Base-by-base conservation (phyloP, 768 basidiomycete species). In the Pleurotus ostreatus region DNA sequence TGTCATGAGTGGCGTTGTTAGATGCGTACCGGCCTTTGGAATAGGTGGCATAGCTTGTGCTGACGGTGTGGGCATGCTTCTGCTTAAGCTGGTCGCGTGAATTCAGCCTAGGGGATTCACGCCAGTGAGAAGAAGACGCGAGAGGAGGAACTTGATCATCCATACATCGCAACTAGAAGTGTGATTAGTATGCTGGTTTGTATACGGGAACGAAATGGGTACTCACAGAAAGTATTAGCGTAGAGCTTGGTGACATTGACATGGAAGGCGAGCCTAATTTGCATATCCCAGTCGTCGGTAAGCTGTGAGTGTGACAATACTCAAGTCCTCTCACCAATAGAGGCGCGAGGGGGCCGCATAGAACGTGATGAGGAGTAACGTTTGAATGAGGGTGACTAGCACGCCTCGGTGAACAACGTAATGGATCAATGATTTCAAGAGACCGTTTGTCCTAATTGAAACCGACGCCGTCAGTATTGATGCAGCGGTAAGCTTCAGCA, bases 211-310 rank as follows among this genome's bases (percentile, higher is more conserved):
- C 40, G 16, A 23, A 53, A 51, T 12, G 83, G 13, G 2, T n/a
- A 71, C 78, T 69, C 54, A 78, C 78, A 78, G 63, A 78, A 78
- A 1, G 77, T 78, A 57, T 78, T 78, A 8, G 74, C 77, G 58
- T 79, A 79, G 6, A 79, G 65, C 46, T 75, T 78, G 5, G 77
- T 78, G 9, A 78, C 74, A 55, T 77, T 78, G 56, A 78, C 68
- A 55, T 79, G 77, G 57, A 79, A 71, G 0, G 77, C 74, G 46
- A 79, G 65, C 78, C 78, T 79, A 53, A 22, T 22, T 6, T 11
- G 22, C 37, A 23, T 41, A 26, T 13, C 34, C 16, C 22, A 30
- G 46, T 49, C 23, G 23, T 23, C 23, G 23, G 23, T 23, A 23
- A 23, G 23, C 23, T 4, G 23, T 23, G 4, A 25, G 22, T 11